Base-by-base conservation (phyloP, 768 basidiomycete species). In the Leccinum subtestaceum region DNA sequence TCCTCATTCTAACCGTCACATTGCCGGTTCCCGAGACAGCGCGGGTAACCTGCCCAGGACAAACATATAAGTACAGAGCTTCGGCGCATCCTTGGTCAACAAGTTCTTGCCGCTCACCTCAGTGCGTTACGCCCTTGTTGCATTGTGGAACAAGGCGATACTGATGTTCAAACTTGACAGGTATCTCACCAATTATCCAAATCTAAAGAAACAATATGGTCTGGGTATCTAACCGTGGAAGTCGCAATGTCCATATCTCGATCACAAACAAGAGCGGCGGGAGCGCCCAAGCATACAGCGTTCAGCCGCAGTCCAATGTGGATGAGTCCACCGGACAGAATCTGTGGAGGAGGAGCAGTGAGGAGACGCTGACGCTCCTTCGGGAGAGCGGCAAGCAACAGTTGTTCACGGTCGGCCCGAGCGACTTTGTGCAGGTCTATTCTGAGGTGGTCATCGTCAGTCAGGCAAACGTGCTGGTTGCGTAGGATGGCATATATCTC, bases 171-270 rank as follows among this genome's bases (percentile, higher is more conserved):
- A 9, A 17, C 38, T 40, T n/a, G 38, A 40, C 17, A 40, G 38
- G 17, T n/a, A n/a, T 40, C 3, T 40, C 38, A 8, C 17, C 7
- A 9, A 40, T 40, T 15, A 40, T 40, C 38, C 38, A 9, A n/a
- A 15, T 17, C 15, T 38, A 17, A 40, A 40, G 38, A 3, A 13
- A 21, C 45, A 17, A 25, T 2, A 48, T 63, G 64, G 60, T 65
- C 32, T 66, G 64, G 64, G 52, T 66, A 4, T 62, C 64, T 15
- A 65, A 63, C 19, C 62, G 56, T 17, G n/a, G 25, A 1, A 5
- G 1, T 15, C 13, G 27, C 13, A 7, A 19, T 12, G 49, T 63
- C 19, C 1, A 49, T 12, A 9, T 65, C 9, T 11, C 53, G 5
- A 25, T 66, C 5, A 57, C 64, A 5, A 66, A 59, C 45, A 23